Evolutionary conservation across 2,329 filamentous ascomycete species (phyloP).

Genomic region (Calonectria pauciramosa): DNA sequence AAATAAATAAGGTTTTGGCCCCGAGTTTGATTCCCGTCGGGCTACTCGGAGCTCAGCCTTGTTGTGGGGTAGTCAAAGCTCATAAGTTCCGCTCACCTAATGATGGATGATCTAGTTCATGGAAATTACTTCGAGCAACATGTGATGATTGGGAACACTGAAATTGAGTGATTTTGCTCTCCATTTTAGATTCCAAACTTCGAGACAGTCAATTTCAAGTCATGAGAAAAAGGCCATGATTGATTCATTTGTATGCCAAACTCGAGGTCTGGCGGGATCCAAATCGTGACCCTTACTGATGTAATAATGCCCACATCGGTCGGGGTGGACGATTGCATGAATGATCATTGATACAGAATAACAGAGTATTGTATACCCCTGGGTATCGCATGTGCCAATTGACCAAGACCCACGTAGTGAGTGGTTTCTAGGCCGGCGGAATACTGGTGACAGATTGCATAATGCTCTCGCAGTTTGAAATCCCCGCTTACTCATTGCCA

Average conservation of each 20-base stretch:
- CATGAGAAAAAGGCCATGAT: neutral
- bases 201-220: neutral
- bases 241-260: neutral
- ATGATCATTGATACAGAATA: neutral
- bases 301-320: neutral
- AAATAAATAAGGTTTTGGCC: neutral
- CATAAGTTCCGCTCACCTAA: neutral
- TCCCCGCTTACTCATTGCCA: neutral
- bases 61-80: neutral
- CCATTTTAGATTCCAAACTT: neutral
- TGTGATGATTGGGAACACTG: neutral
- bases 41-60: neutral
- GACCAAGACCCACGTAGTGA: neutral
- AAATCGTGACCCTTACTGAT: neutral
- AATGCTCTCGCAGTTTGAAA: neutral
- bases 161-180: neutral
- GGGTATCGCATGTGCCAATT: neutral
- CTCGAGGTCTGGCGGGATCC: neutral
- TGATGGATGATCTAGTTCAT: neutral
- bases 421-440: neutral
- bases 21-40: neutral
- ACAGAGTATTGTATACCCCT: neutral
- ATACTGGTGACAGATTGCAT: neutral
- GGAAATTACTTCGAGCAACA: neutral
- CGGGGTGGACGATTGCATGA: neutral